phyloP scores from a whole-genome alignment of 805 yeast genomes.

The Saccharomycopsis synnaedendra region DNA sequence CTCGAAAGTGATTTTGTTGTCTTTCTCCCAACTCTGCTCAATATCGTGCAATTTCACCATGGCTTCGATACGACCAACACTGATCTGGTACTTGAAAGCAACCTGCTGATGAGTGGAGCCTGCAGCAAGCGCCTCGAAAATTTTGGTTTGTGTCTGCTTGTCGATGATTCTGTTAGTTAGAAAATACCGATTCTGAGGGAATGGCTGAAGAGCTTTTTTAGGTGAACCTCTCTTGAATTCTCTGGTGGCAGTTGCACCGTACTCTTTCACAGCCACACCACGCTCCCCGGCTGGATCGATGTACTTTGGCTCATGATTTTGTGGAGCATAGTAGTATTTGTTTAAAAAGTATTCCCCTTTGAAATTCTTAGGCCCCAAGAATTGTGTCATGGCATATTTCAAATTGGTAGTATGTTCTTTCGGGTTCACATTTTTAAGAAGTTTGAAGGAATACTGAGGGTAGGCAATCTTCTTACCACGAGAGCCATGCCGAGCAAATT shows the following conservation, averaged over 20 bases:
- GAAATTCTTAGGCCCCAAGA: slow-evolving; percentile 74
- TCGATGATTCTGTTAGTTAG: slow-evolving; percentile 54
- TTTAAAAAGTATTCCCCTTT: slow-evolving; percentile 74
- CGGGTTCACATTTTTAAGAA: slow-evolving; percentile 29
- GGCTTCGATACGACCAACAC: slow-evolving; percentile 86
- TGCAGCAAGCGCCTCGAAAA: slow-evolving; percentile 43
- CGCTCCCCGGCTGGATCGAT: slow-evolving; percentile 43
- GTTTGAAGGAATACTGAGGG: slow-evolving; percentile 38
- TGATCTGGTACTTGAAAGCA: slow-evolving; percentile 68
- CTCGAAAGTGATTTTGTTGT: slow-evolving; percentile 45
- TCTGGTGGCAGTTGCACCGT: slow-evolving; percentile 2
- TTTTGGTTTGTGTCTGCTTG: slow-evolving; percentile 44
- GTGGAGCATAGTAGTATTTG: slow-evolving; percentile 60
- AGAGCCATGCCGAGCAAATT: slow-evolving; percentile 31
- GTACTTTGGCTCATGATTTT: slow-evolving; percentile 62
- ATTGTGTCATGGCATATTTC: slow-evolving; percentile 54
- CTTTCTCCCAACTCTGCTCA: slow-evolving; percentile 48
- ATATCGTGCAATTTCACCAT: slow-evolving; percentile 54
- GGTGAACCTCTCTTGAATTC: slow-evolving; percentile 6
- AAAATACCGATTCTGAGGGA: slow-evolving; percentile 65
- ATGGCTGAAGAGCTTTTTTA: slow-evolving; percentile 49
- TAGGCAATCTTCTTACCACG: slow-evolving; percentile 39
- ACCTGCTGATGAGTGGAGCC: slow-evolving; percentile 56
- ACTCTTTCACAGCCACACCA: slow-evolving; percentile 25
- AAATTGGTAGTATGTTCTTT: slow-evolving; percentile 39